A percentile compares a stretch with the other conserved stretches of the same genome.
These are phyloP conservation scores for Acer campestre DNA, from an alignment of 345 rosid genomes.

Conservation along the genomic window DNA sequence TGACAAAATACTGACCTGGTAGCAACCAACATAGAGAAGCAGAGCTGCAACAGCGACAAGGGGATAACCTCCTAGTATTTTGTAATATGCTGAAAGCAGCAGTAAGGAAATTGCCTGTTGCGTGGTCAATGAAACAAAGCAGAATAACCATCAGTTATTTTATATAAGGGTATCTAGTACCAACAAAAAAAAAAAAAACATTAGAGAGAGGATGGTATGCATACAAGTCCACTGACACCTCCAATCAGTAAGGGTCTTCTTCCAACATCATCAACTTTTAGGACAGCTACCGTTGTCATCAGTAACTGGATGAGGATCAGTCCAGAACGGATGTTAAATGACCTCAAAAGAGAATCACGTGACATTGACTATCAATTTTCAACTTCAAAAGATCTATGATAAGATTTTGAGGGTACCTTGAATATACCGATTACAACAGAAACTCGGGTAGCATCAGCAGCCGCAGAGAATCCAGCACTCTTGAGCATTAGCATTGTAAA, in stretches of 20 bases:
- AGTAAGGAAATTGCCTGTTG: constrained; percentile 76
- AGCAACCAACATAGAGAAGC: constrained; percentile 93
- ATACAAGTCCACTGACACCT: constrained; percentile 92
- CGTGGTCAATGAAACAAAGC: constrained; percentile 22
- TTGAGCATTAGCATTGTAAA: constrained; percentile 30
- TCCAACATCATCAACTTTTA: constrained; percentile 89
- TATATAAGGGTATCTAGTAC: background rate
- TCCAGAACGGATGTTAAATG: constrained; percentile 1
- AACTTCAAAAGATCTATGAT: background rate
- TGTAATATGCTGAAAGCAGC: constrained; percentile 85
- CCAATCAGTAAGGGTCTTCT: constrained; percentile 90
- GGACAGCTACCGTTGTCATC: constrained; percentile 89
- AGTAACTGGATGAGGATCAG: constrained; percentile 48
- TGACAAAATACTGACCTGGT: constrained; percentile 61
- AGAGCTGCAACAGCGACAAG: constrained; percentile 79
- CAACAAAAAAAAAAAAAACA: background rate
- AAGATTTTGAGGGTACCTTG: constrained; percentile 55
- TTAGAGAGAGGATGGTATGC: constrained; percentile 19
- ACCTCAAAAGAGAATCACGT: constrained; percentile 6
- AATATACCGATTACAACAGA: constrained; percentile 85
- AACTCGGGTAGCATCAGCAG: constrained; percentile 95
- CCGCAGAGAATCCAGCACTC: constrained; percentile 98
- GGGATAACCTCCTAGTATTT: constrained; percentile 67
- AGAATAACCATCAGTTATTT: background rate
- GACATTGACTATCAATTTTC: background rate